Evolutionary conservation across 805 yeast genomes (phyloP).

Genomic region (Candida pseudoglaebosa): DNA sequence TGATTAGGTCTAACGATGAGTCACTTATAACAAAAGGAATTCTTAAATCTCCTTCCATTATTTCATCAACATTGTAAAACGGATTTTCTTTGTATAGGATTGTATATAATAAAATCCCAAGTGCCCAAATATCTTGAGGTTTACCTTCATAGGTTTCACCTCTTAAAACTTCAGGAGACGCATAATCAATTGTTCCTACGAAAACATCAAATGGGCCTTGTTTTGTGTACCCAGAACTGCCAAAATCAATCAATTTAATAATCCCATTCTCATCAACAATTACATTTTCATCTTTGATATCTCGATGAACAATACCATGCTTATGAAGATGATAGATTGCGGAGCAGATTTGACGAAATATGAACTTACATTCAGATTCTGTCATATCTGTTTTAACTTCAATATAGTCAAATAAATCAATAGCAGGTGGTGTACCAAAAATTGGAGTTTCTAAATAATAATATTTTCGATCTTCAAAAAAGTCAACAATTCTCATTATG

Average conservation of each 20-base stretch:
- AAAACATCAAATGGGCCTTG: slow-evolving; percentile 97
- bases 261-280: slow-evolving; percentile 80
- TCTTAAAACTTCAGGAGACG: slow-evolving; percentile 91
- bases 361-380: slow-evolving; percentile 72
- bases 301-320: slow-evolving; percentile 88
- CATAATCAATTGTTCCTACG: slow-evolving; percentile 96
- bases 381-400: slow-evolving; percentile 80
- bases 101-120: slow-evolving; percentile 87
- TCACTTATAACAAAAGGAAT: slow-evolving; percentile 66
- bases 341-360: slow-evolving; percentile 73
- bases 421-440: slow-evolving; percentile 85
- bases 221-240: slow-evolving; percentile 85
- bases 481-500: slow-evolving; percentile 80
- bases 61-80: slow-evolving; percentile 91
- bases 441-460: slow-evolving; percentile 90
- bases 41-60: slow-evolving; percentile 82
- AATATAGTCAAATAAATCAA: slow-evolving; percentile 88
- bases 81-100: slow-evolving; percentile 93
- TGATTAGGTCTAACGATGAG: slow-evolving; percentile 57
- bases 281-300: slow-evolving; percentile 91
- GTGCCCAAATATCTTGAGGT: slow-evolving; percentile 97
- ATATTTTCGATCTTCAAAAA: slow-evolving; percentile 85
- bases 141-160: slow-evolving; percentile 89
- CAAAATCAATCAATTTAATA: slow-evolving; percentile 88
- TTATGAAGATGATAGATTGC: slow-evolving; percentile 80